Evolutionary conservation across 176 grass and related monocot species (phyloP).

Genomic region (Guadua angustifolia): DNA sequence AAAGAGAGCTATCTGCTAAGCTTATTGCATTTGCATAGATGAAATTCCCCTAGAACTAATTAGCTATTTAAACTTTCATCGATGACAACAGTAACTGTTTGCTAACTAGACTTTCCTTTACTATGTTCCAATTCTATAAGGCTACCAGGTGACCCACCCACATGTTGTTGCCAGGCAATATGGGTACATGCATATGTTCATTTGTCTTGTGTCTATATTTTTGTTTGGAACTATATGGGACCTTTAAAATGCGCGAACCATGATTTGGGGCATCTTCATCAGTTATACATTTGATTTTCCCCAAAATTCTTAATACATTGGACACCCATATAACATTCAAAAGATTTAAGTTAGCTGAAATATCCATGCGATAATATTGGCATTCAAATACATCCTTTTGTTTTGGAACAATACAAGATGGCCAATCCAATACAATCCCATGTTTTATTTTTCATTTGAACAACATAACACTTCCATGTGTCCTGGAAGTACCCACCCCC

Average conservation of each 20-base stretch:
- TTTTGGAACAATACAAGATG: not conserved
- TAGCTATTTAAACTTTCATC: not conserved
- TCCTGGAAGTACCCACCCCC: not conserved
- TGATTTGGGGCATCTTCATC: not conserved
- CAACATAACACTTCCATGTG: not conserved
- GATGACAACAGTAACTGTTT: slow-evolving; percentile 10
- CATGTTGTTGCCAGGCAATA: not conserved
- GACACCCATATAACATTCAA: not conserved
- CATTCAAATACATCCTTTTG: not conserved
- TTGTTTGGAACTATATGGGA: not conserved
- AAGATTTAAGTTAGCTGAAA: not conserved
- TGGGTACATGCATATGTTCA: not conserved
- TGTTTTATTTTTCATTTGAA: not conserved
- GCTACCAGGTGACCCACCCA: not conserved
- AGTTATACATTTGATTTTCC: not conserved
- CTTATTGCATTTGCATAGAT: slow-evolving; percentile 17
- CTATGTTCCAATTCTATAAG: not conserved
- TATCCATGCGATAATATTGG: not conserved
- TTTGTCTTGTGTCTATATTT: not conserved
- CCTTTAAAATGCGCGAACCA: not conserved
- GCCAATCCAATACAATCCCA: not conserved
- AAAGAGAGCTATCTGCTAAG: not conserved
- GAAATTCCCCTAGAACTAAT: slow-evolving; percentile 6
- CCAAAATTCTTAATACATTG: not conserved
- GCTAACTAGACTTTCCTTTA: not conserved